Evolutionary conservation across 2,329 filamentous ascomycete genomes (phyloP), one percentile per base, ranked within the genome.

Genomic region (Chaetomiaceae sp.): DNA sequence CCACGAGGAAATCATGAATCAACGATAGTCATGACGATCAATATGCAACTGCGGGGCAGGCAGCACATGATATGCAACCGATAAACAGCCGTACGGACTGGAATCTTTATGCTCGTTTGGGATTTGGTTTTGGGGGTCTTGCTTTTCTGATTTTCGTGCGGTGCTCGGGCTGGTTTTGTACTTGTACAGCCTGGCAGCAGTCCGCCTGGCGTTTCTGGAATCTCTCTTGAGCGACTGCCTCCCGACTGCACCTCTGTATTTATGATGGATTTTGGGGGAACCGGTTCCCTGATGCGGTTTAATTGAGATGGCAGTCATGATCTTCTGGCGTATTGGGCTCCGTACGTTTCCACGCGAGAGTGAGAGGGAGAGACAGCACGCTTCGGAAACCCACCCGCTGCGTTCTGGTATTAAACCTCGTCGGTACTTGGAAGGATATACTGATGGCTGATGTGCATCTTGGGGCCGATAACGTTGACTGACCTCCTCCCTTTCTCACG

Each of bases 61-160:
- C 58, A 54, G 59, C 55, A 61, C 54, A 54, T 57, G 49, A 56
- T 58, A 60, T 58, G 59, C 55, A 56, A 56, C 54, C 51, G 51
- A 57, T 57, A 54, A 58, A 47, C 55, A 61, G 58, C 54, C 53
- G 39, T 45, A 34, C 55, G 59, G 54, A 56, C 59, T 52, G 61
- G 56, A 54, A 58, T 55, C 9, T 31, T 51, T 39, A 51, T 59
- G 53, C 55, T 61, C 55, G 50, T 53, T 56, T 61, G 61, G 64
- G 58, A 58, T 63, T 46, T 55, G 44, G 55, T 58, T 61, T 60
- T 49, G 47, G 55, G 62, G 59, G 53, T 47, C 63, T 61, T 65
- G 46, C 58, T 61, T 52, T 56, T 60, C 61, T 55, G 49, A 51
- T 55, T 57, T 50, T 25, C n/a, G n/a, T n/a, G 49, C 45, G 54